Conservation (phyloP, 768 basidiomycete species). For the Infundibulicybe gibba region DNA sequence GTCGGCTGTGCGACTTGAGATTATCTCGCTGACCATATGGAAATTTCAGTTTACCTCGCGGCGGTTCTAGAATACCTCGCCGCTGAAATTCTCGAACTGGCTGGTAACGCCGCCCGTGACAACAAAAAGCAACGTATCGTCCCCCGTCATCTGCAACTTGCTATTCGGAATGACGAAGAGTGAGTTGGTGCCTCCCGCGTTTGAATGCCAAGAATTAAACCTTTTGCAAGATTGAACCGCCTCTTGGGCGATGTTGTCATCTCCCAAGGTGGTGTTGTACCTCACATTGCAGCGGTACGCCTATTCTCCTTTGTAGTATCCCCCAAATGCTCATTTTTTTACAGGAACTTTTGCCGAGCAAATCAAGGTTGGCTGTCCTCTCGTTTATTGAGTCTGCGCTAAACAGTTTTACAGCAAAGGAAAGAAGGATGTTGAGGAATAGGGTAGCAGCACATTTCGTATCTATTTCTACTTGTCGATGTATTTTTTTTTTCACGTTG, state of each 20-base stretch:
- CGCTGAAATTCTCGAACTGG: conserved; percentile 91
- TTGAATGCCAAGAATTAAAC: conserved; percentile 1
- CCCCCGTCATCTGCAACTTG: conserved; percentile 91
- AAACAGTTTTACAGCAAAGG: conserved; percentile 22
- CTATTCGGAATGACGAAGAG: conserved; percentile 94
- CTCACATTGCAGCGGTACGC: conserved; percentile 58
- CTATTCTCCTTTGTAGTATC: neutral
- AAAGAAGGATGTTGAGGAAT: conserved; percentile 38
- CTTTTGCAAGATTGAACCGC: conserved; percentile 53
- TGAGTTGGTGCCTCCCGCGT: conserved; percentile 23
- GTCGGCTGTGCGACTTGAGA: conserved; percentile 9
- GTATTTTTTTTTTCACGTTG: too few species aligned
- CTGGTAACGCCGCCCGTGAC: conserved; percentile 86
- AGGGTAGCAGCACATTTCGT: neutral
- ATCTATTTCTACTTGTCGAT: too few species aligned
- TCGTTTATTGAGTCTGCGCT: neutral
- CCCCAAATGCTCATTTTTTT: conserved; percentile 3
- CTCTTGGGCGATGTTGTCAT: conserved; percentile 83
- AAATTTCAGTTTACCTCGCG: conserved; percentile 73
- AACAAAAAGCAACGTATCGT: conserved; percentile 97
- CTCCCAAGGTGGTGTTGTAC: conserved; percentile 93
- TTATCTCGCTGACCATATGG: neutral
- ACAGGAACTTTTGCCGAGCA: conserved; percentile 39
- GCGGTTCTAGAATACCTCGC: conserved; percentile 91
- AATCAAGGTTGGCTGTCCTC: conserved; percentile 25